phyloP scores from a whole-genome alignment of 208 protist species.

The Trypanosoma lewisi region DNA sequence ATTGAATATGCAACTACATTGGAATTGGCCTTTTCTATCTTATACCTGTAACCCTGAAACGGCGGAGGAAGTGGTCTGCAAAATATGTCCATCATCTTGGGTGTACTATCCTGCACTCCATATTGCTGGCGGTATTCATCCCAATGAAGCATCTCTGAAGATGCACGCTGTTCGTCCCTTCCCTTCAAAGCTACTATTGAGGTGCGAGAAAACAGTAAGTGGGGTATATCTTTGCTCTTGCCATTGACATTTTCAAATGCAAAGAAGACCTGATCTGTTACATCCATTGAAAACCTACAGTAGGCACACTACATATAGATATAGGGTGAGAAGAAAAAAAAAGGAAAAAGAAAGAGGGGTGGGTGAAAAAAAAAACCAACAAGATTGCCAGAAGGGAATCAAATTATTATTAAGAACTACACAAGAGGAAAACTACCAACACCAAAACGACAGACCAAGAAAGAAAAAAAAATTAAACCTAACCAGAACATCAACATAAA shows the following conservation, averaged over 20 bases:
- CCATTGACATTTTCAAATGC: background rate
- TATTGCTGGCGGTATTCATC: slow-evolving; percentile 49
- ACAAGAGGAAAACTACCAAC: too few relatives aligned
- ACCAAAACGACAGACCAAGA: too few relatives aligned
- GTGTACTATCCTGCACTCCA: slow-evolving; percentile 49
- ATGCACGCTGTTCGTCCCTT: slow-evolving; percentile 27
- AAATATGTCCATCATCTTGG: slow-evolving; percentile 46
- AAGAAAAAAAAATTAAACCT: slow-evolving; percentile 8
- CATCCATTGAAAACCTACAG: slow-evolving; percentile 27
- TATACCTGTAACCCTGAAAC: slow-evolving; percentile 9
- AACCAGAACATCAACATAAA: background rate
- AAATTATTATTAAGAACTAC: too few relatives aligned
- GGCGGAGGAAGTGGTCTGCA: background rate
- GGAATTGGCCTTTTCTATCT: background rate
- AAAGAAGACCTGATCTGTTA: slow-evolving; percentile 27
- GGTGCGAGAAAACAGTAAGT: slow-evolving; percentile 9
- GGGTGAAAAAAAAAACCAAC: too few relatives aligned
- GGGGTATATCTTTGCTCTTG: background rate
- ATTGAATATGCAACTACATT: slow-evolving; percentile 12
- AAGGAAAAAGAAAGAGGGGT: slow-evolving; percentile 11
- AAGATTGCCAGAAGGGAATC: too few relatives aligned
- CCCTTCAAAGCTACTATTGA: background rate
- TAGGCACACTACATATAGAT: background rate
- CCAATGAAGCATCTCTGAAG: slow-evolving; percentile 80
- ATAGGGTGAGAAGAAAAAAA: slow-evolving; percentile 9